Evolutionary conservation across 345 rosid species (phyloP).

Genomic region (Salix caprea): DNA sequence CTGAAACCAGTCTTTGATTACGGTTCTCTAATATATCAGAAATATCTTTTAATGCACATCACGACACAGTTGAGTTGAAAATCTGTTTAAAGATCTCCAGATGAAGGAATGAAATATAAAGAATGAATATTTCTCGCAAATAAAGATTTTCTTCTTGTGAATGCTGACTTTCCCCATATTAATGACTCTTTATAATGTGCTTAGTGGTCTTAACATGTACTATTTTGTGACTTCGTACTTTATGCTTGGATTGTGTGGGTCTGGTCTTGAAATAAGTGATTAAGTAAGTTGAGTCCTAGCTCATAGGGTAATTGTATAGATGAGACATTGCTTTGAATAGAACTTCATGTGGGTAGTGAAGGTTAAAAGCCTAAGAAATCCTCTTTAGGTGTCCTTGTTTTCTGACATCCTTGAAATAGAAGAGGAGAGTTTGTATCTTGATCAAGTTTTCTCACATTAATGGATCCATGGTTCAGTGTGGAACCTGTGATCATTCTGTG

Average conservation of each 20-base stretch:
- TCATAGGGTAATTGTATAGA: background rate
- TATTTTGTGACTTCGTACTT: background rate
- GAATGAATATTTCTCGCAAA: background rate
- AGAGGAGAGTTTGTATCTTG: background rate
- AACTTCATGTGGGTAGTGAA: background rate
- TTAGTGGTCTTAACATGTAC: background rate
- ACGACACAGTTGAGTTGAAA: background rate
- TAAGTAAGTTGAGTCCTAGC: background rate
- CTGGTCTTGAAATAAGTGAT: background rate
- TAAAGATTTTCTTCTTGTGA: background rate
- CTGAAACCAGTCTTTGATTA: background rate
- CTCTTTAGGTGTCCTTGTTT: background rate
- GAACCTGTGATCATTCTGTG: background rate
- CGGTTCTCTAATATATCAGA: background rate
- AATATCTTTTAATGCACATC: background rate
- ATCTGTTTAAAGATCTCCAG: background rate
- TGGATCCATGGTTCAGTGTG: background rate
- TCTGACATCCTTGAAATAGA: background rate
- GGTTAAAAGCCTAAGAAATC: background rate
- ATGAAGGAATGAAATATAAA: background rate
- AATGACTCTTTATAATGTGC: background rate
- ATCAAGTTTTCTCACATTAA: background rate
- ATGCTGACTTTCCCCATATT: background rate
- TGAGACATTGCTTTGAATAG: background rate
- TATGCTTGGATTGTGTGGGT: background rate